Evolutionary conservation across 805 yeast genomes (phyloP).

Genomic region (Candida qinlingensis): DNA sequence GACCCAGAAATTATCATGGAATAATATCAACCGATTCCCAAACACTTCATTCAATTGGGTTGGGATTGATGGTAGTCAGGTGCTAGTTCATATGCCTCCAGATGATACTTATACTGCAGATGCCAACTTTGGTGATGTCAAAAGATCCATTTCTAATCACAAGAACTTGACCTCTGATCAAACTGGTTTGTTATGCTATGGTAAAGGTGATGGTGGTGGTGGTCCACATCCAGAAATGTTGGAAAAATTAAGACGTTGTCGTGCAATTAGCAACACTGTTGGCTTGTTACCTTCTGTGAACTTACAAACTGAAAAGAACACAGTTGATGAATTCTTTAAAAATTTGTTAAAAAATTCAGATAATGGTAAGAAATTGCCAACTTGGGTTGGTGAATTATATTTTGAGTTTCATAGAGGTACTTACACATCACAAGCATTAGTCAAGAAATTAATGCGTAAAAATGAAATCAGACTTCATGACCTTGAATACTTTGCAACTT

Average conservation of each 20-base stretch:
- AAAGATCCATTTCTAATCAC: slow-evolving; percentile 73
- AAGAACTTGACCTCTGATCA: slow-evolving; percentile 78
- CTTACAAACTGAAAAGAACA: slow-evolving; percentile 44
- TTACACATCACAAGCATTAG: slow-evolving; percentile 87
- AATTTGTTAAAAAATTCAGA: slow-evolving; percentile 56
- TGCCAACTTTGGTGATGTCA: slow-evolving; percentile 91
- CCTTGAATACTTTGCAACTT: slow-evolving; percentile 76
- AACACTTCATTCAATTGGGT: slow-evolving; percentile 92
- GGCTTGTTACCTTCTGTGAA: slow-evolving; percentile 80
- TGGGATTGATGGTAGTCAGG: slow-evolving; percentile 90
- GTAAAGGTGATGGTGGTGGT: slow-evolving; percentile 98
- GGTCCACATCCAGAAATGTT: slow-evolving; percentile 94
- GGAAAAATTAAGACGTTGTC: slow-evolving; percentile 84
- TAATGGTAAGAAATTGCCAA: slow-evolving; percentile 63
- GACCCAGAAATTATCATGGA: slow-evolving; percentile 95
- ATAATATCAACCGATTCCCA: slow-evolving; percentile 88
- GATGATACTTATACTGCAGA: slow-evolving; percentile 91
- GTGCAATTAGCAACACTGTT: slow-evolving; percentile 79
- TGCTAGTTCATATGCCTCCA: slow-evolving; percentile 96
- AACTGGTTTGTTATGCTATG: slow-evolving; percentile 76
- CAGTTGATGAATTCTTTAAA: slow-evolving; percentile 75
- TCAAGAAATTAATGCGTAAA: slow-evolving; percentile 73
- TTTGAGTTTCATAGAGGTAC: slow-evolving; percentile 97
- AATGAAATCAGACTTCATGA: slow-evolving; percentile 78
- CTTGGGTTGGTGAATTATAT: slow-evolving; percentile 93